A percentile compares a stretch with the other conserved stretches of the same genome.
These are phyloP conservation scores for Solanum chaucha DNA, from an alignment of 257 asterid genomes.

Conservation along the genomic window DNA sequence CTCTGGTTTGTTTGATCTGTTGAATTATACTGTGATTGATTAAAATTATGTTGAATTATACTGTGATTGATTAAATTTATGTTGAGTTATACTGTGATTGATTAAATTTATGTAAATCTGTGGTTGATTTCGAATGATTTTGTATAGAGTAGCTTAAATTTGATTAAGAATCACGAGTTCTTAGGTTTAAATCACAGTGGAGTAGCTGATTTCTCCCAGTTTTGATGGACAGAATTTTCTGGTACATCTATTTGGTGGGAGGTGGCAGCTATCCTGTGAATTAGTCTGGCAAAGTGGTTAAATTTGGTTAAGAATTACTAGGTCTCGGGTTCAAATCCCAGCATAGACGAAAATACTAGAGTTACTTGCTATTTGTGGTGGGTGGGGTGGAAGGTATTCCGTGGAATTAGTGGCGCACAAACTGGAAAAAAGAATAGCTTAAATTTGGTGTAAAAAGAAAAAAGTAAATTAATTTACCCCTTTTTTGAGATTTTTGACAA, in stretches of 20 bases:
- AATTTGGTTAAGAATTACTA: background rate
- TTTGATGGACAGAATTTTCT: fast-evolving
- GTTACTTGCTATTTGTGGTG: background rate
- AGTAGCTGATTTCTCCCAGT: background rate
- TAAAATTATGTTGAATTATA: background rate
- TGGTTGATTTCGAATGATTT: background rate
- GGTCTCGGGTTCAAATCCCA: background rate
- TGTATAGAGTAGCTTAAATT: background rate
- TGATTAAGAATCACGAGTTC: background rate
- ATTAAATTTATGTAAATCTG: background rate
- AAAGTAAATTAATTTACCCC: background rate
- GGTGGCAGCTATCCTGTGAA: background rate
- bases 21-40: background rate
- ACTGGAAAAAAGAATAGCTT: background rate
- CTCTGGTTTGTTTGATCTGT: slow-evolving; percentile 30
- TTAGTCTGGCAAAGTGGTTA: background rate
- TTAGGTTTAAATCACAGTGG: background rate
- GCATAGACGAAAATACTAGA: background rate
- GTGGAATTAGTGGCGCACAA: background rate
- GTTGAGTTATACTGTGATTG: too few species aligned
- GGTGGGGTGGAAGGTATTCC: background rate
- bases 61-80: too few species aligned
- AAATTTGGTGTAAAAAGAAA: background rate
- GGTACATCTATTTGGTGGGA: background rate
- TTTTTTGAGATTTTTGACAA: background rate